A percentile compares a stretch with the other conserved stretches of the same genome.
Conservation (phyloP, 2,329 filamentous ascomycete genomes). For the Colletotrichum sp. region DNA sequence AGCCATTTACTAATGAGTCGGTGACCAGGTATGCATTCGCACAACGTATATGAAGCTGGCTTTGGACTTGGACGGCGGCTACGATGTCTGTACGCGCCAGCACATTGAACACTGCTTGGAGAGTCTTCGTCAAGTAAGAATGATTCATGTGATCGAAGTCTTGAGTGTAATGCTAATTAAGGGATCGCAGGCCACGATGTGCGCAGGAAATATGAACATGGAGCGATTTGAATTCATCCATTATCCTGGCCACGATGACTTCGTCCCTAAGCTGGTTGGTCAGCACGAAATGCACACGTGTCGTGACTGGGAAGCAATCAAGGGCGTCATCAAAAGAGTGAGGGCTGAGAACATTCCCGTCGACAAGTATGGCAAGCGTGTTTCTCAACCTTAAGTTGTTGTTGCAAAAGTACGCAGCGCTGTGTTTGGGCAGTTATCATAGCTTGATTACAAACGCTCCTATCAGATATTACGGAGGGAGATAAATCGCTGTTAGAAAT, state of each 20-base stretch:
- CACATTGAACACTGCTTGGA: neutral
- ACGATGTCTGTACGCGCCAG: neutral
- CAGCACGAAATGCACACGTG: neutral
- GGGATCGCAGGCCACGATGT: neutral
- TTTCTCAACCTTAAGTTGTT: neutral
- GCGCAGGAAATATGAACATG: neutral
- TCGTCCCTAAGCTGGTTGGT: neutral
- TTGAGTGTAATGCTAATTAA: neutral
- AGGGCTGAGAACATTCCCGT: neutral
- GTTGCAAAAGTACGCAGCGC: neutral
- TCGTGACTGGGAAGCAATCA: neutral
- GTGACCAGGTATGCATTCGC: neutral
- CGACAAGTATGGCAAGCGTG: neutral
- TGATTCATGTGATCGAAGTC: neutral
- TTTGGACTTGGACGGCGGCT: neutral
- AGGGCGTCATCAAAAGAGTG: neutral
- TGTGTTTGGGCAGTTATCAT: accelerated
- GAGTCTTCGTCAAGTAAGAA: neutral
- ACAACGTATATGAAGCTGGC: neutral
- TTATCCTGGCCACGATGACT: neutral
- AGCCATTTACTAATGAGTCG: neutral
- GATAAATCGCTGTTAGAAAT: too few species aligned
- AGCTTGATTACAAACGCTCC: accelerated
- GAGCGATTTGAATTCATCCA: neutral
- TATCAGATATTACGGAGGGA: neutral